Evolutionary conservation across 495 filamentous ascomycete genomes (phyloP).

Genomic region (Podospora conica): DNA sequence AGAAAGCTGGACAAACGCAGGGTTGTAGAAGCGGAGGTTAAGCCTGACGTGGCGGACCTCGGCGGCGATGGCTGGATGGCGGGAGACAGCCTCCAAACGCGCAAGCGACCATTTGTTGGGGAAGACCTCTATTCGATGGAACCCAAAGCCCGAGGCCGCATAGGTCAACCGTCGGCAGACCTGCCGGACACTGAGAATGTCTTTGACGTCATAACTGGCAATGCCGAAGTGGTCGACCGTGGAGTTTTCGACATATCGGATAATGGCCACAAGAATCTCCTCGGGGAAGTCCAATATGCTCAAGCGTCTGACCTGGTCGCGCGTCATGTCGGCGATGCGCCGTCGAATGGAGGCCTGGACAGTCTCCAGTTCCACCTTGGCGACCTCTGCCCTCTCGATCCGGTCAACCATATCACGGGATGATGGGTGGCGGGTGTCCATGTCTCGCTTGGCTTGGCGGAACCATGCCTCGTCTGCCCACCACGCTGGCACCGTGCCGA

Average conservation of each 20-base stretch:
- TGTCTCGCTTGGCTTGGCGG: no score
- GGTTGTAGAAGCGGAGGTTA: background rate
- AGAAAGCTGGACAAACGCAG: background rate
- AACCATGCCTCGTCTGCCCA: accelerated
- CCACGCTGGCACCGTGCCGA: background rate
- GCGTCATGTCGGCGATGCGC: background rate
- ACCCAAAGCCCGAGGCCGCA: background rate
- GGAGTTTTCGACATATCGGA: background rate
- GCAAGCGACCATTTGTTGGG: background rate
- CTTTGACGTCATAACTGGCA: no score
- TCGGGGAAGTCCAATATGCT: background rate
- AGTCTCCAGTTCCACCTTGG: background rate
- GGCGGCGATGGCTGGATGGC: background rate
- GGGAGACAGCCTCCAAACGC: background rate
- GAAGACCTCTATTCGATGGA: background rate
- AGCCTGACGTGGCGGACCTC: background rate
- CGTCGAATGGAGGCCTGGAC: background rate
- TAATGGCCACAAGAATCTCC: background rate
- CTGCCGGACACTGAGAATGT: background rate
- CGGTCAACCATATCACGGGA: background rate
- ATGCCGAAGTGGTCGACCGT: background rate
- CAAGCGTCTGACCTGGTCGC: background rate
- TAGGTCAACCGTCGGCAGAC: background rate
- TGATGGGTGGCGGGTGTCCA: no score
- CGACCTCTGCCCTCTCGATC: background rate